Evolutionary conservation across 2,329 filamentous ascomycete genomes (phyloP).

Genomic region (Alternaria infectoria): DNA sequence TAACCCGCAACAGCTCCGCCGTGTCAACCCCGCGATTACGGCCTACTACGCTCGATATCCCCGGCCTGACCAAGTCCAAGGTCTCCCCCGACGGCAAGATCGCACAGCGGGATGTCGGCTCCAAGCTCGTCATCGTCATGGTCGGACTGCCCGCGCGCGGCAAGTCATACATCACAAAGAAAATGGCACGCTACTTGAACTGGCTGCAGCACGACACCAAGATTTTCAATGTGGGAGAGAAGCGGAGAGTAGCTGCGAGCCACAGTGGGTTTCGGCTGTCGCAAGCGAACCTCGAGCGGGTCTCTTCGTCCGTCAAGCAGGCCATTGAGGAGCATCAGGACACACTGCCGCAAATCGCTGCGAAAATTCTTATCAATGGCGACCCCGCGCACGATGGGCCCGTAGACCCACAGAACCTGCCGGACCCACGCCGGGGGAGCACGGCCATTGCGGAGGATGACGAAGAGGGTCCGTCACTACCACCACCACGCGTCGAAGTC

Average conservation of each 20-base stretch:
- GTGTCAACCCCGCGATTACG: conserved; percentile 80
- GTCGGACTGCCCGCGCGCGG: conserved; percentile 92
- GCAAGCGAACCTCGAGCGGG: conserved; percentile 37
- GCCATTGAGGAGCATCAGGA: conserved; percentile 36
- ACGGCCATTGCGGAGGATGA: conserved; percentile 32
- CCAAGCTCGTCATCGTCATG: conserved; percentile 98
- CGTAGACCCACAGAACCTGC: conserved; percentile 42
- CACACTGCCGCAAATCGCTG: conserved; percentile 51
- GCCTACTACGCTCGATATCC: conserved; percentile 95
- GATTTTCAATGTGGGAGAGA: conserved; percentile 97
- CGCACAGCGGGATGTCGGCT: conserved; percentile 88
- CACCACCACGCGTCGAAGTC: conserved; percentile 42
- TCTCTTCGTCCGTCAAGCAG: conserved; percentile 30
- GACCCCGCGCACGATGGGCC: conserved; percentile 50
- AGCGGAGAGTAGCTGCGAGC: conserved; percentile 78
- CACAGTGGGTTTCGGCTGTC: conserved; percentile 54
- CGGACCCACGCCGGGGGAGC: conserved; percentile 35
- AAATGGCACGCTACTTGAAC: conserved; percentile 90
- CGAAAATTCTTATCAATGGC: conserved; percentile 66
- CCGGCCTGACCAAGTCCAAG: conserved; percentile 92
- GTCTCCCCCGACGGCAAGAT: conserved; percentile 96
- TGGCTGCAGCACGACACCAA: conserved; percentile 96
- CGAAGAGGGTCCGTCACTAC: conserved; percentile 9
- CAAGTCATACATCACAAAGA: conserved; percentile 99
- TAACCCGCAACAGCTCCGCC: conserved; percentile 75